Evolutionary conservation across 305 asterid species (phyloP).

Genomic region (Galium porrigens): DNA sequence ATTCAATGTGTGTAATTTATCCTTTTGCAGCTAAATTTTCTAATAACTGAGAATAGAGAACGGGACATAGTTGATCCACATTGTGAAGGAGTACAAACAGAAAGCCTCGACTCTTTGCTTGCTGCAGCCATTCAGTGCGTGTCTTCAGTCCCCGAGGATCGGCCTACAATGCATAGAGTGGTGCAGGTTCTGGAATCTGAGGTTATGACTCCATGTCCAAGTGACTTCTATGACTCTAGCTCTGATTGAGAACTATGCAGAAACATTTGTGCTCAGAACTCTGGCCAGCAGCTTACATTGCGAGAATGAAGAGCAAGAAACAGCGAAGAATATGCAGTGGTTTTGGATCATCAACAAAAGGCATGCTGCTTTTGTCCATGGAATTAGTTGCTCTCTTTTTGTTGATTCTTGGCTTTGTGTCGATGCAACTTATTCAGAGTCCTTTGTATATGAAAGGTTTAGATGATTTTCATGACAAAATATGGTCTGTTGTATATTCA

Average conservation of each 20-base stretch:
- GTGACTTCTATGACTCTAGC: constrained; percentile 77
- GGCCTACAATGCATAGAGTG: constrained; percentile 88
- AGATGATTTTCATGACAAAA: not conserved
- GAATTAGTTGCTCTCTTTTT: not conserved
- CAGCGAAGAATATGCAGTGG: constrained; percentile 20
- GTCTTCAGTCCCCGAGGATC: constrained; percentile 65
- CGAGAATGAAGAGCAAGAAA: constrained; percentile 16
- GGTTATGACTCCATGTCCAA: constrained; percentile 84
- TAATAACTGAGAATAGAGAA: constrained; percentile 54
- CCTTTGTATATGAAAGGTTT: not conserved
- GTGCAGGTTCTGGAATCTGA: constrained; percentile 84
- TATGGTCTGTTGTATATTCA: not conserved
- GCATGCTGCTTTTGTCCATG: not conserved
- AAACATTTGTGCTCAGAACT: constrained; percentile 13
- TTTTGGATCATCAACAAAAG: constrained; percentile 5
- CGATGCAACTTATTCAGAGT: not conserved
- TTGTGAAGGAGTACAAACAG: constrained; percentile 60
- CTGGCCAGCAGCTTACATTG: constrained; percentile 20
- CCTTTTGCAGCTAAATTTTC: constrained; percentile 48
- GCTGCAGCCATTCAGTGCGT: constrained; percentile 77
- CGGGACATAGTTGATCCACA: constrained; percentile 61
- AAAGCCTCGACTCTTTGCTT: constrained; percentile 61
- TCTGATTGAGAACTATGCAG: constrained; percentile 43
- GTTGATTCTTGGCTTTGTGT: not conserved
- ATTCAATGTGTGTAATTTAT: not conserved